Base-by-base conservation (phyloP, 1,284 basidiomycete species). In the Heliocybe sulcata region DNA sequence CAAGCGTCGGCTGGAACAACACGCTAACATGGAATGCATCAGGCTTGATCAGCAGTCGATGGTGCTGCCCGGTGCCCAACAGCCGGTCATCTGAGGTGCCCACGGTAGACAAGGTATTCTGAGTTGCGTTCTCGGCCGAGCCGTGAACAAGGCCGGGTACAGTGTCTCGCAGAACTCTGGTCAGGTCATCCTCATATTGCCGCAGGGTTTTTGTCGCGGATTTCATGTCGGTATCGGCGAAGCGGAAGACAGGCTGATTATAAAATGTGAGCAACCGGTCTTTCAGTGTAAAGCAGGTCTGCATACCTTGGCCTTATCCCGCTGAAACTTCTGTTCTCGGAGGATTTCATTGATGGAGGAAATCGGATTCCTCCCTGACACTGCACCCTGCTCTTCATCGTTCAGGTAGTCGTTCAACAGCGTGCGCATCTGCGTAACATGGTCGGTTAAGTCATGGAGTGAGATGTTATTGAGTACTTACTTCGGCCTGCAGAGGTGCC, bases 1-100 rank as follows among this genome's bases (percentile, higher is more conserved):
- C 76, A 10, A 98, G 73, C 6, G 94, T 96, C 0, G 97, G 96
- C 61, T 93, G 92, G 71, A 99, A 98, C 12, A 99, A 76, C 12
- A 95, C 84, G 52, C 87, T 90, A 52, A 98, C 92, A 71, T 98
- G 94, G 75, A 98, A 98, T 1, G 94, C 91, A 67, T 98, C 92
- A 1, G 97, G 88, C 58, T 85, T 85, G 58, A 98, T 89, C 27
- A 99, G 79, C 20, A 91, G 75, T 23, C 91, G 84, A 72, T 98
- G 94, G 54, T 88, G 88, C 50, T 91, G 86, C 45, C 84, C 85
- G 9, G 76, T 76, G 27, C 84, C 84, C 10, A 87, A 72, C 54
- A 86, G 69, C 19, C 85, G 82, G 60, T 93, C 90, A 56, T 93
- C 90, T 4, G 47, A 25, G 1, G 77, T 75, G 52, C 83, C 77